Conservation (phyloP, 345 rosid genomes). For the sweet orange (Citrus sinensis) region DNA sequence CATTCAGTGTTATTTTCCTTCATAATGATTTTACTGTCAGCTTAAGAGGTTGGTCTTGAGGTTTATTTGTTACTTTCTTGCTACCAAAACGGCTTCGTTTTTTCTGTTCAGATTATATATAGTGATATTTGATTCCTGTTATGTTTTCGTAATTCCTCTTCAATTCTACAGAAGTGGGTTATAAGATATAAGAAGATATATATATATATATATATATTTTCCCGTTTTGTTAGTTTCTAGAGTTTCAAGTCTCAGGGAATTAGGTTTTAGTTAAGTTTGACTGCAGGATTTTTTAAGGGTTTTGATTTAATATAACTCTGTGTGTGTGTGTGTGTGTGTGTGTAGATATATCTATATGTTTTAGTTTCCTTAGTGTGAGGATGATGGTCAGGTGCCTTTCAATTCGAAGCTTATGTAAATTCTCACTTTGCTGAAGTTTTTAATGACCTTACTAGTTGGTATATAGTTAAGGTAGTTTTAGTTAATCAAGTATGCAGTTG, state of each 20-base stretch:
- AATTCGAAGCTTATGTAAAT: too few relatives aligned
- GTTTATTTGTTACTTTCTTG: not conserved
- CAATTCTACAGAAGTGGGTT: not conserved
- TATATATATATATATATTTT: too few relatives aligned
- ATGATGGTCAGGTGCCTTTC: too few relatives aligned
- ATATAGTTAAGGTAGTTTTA: too few relatives aligned
- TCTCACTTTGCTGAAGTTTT: too few relatives aligned
- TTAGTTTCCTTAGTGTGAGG: too few relatives aligned
- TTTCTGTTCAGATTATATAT: not conserved
- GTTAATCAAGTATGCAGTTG: too few relatives aligned
- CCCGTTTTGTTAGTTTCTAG: not conserved
- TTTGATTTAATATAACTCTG: too few relatives aligned
- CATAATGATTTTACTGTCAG: not conserved
- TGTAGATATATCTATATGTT: too few relatives aligned
- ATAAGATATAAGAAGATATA: too few relatives aligned
- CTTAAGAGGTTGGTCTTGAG: not conserved
- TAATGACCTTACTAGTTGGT: not conserved
- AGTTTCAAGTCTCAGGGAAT: not conserved
- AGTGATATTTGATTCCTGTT: not conserved
- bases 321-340: too few relatives aligned
- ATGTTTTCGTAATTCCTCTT: not conserved
- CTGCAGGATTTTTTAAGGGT: not conserved
- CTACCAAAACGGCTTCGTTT: not conserved
- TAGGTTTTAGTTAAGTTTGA: not conserved
- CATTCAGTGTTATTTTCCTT: not conserved